A percentile compares a stretch with the other conserved stretches of the same genome.
phyloP scores from a whole-genome alignment of 2,329 filamentous ascomycete species.

The Diaporthe longicolla region DNA sequence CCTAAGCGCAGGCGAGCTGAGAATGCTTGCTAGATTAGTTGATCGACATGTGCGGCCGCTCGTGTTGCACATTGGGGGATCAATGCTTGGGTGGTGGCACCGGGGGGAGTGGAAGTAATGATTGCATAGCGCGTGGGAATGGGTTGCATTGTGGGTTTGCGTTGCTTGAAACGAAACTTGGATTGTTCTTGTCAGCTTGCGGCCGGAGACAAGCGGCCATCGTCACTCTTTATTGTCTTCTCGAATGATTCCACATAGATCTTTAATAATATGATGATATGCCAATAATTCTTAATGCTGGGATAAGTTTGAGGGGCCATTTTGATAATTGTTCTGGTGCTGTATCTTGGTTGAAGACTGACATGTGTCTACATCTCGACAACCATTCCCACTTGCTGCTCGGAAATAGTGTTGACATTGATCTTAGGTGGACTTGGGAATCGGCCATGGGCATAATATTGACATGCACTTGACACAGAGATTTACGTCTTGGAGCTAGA shows the following conservation, averaged over 20 bases:
- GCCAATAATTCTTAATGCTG: rapidly evolving
- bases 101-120: neutral
- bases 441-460: too few species aligned
- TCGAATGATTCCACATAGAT: neutral
- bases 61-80: neutral
- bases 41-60: neutral
- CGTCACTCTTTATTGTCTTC: neutral
- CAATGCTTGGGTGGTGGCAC: neutral
- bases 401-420: neutral
- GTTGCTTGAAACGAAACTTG: neutral
- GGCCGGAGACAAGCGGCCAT: conserved; percentile 20
- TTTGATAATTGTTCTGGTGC: rapidly evolving
- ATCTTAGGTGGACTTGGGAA: neutral
- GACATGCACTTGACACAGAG: too few species aligned
- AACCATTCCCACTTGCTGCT: neutral
- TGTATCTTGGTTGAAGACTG: neutral
- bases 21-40: neutral
- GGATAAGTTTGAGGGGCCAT: neutral
- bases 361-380: neutral
- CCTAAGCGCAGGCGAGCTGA: neutral
- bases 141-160: conserved; percentile 9
- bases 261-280: conserved; percentile 10
- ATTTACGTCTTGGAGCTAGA: too few species aligned
- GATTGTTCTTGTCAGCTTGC: neutral
- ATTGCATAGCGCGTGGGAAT: conserved; percentile 20